Conservation (phyloP, 345 rosid genomes). For the Citrus inodora region DNA sequence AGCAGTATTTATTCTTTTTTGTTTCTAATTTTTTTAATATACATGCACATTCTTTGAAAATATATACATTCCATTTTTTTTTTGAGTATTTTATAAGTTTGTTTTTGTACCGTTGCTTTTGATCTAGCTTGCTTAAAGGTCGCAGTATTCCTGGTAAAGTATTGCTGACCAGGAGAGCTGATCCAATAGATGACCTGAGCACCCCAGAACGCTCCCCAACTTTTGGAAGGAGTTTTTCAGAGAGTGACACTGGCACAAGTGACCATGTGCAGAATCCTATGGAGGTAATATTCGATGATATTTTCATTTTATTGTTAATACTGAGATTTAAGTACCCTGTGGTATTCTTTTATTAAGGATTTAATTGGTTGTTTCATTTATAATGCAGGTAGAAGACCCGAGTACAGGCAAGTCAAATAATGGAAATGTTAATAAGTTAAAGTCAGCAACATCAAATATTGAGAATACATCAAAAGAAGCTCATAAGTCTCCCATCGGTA, state of each 20-base stretch:
- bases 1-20: not conserved
- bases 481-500: conserved; percentile 54
- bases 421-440: conserved; percentile 40
- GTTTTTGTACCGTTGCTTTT: not conserved
- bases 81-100: not conserved
- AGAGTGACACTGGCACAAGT: conserved; percentile 64
- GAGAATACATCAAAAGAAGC: conserved; percentile 48
- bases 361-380: conserved; percentile 2
- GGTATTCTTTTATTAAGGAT: not conserved
- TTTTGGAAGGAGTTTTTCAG: conserved; percentile 68
- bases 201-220: conserved; percentile 48
- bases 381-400: conserved; percentile 46
- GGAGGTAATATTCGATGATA: conserved; percentile 36
- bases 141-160: conserved; percentile 90
- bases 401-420: conserved; percentile 37
- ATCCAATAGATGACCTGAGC: conserved; percentile 46
- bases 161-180: conserved; percentile 74
- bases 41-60: not conserved
- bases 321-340: not conserved
- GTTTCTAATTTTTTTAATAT: not conserved
- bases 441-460: conserved; percentile 41
- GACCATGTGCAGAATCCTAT: conserved; percentile 40
- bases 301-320: not conserved
- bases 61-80: too few species aligned
- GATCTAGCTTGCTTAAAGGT: conserved; percentile 75